These are phyloP conservation scores for Penicillium parvum DNA, from an alignment of 495 filamentous ascomycete species.

Conservation along the genomic window DNA sequence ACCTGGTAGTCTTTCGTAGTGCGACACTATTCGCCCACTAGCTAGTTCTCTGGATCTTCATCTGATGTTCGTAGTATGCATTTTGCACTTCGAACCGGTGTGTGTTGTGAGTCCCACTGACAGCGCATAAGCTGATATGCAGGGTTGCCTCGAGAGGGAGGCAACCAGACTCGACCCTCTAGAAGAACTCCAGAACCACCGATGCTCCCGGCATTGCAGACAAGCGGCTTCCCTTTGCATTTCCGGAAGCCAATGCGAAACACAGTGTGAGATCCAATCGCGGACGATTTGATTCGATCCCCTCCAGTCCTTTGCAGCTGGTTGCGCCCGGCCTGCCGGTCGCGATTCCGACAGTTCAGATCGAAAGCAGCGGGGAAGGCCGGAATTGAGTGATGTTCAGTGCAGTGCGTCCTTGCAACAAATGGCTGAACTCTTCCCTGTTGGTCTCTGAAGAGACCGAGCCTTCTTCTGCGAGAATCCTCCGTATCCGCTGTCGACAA, in stretches of 20 bases:
- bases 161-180: background rate
- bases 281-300: background rate
- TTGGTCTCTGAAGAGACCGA: no score
- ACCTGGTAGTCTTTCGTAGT: background rate
- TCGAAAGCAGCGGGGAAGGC: constrained; percentile 22
- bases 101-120: no score
- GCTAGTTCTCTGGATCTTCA: background rate
- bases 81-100: no score
- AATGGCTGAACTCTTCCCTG: background rate
- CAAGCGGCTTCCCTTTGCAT: background rate
- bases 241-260: no score
- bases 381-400: background rate
- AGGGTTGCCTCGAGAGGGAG: background rate
- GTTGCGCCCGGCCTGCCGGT: constrained; percentile 18
- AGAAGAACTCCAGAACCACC: constrained; percentile 1
- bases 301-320: constrained; percentile 10
- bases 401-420: background rate
- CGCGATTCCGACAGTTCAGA: constrained; percentile 23
- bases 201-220: background rate
- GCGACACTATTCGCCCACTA: background rate
- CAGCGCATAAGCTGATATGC: no score
- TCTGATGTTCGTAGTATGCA: no score
- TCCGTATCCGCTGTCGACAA: no score
- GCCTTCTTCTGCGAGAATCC: no score
- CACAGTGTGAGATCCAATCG: background rate